Evolutionary conservation across 2,329 filamentous ascomycete species (phyloP).

Genomic region (Exophiala calicioides): DNA sequence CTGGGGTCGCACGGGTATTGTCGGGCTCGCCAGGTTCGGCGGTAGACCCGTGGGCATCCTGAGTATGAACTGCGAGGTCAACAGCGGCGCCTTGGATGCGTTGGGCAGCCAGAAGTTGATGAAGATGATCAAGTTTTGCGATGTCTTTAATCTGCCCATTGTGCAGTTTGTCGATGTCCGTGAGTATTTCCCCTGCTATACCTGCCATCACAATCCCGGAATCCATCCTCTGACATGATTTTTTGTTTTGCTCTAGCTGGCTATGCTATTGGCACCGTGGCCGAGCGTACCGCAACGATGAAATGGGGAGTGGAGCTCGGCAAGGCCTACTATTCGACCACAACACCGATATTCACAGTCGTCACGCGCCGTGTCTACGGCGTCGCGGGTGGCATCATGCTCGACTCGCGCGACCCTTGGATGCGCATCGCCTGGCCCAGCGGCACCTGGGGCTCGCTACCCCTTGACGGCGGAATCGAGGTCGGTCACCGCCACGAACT

Average conservation of each 20-base stretch:
- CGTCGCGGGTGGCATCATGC: constrained; percentile 65
- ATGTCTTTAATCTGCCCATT: constrained; percentile 65
- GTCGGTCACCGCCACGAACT: constrained; percentile 64
- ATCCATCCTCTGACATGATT: no score
- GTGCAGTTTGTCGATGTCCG: constrained; percentile 66
- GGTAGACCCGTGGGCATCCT: constrained; percentile 62
- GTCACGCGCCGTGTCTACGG: constrained; percentile 63
- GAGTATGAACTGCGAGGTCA: constrained; percentile 42
- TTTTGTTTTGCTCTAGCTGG: no score
- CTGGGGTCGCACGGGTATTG: constrained; percentile 64
- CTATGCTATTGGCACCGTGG: constrained; percentile 64
- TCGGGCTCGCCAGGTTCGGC: constrained; percentile 59
- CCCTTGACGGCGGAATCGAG: constrained; percentile 65
- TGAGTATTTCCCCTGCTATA: no score
- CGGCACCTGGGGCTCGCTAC: constrained; percentile 63
- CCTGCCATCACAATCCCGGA: no score
- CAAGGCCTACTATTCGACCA: constrained; percentile 63
- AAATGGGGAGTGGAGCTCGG: constrained; percentile 63
- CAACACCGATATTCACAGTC: constrained; percentile 64
- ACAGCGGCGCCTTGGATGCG: constrained; percentile 63
- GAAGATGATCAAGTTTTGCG: constrained; percentile 62
- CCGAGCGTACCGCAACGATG: constrained; percentile 67
- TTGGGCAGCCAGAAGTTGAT: constrained; percentile 62
- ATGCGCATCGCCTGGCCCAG: constrained; percentile 65
- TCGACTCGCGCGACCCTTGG: constrained; percentile 62